Evolutionary conservation across 257 asterid species (phyloP).

Genomic region (Ilex asprella): DNA sequence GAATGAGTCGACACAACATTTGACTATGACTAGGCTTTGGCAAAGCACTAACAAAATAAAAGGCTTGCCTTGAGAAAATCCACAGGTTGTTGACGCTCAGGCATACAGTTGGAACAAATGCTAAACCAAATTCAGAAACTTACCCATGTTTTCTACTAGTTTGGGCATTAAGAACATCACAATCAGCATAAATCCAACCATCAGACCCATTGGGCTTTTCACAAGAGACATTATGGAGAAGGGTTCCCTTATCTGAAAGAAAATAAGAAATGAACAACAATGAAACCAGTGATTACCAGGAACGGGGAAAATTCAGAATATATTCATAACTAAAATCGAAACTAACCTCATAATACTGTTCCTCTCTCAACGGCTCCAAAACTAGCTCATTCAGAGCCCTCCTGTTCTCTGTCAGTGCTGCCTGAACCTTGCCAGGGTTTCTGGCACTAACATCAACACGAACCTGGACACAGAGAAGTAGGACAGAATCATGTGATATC

Average conservation of each 20-base stretch:
- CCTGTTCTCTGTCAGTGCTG: conserved; percentile 91
- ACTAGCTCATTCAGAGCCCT: conserved; percentile 75
- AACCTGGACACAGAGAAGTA: conserved; percentile 34
- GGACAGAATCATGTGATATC: conserved; percentile 6
- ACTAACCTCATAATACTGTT: conserved; percentile 82
- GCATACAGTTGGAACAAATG: neutral
- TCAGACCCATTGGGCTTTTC: conserved; percentile 98
- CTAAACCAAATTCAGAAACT: conserved; percentile 23
- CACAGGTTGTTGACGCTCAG: too few relatives aligned
- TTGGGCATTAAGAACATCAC: conserved; percentile 97
- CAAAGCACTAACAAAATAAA: too few relatives aligned
- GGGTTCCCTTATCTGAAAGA: conserved; percentile 78
- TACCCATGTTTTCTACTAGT: conserved; percentile 71
- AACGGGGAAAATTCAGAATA: neutral
- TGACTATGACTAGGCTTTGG: too few relatives aligned
- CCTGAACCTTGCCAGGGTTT: conserved; percentile 95
- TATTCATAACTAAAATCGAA: neutral
- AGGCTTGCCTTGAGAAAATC: too few relatives aligned
- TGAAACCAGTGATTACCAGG: neutral
- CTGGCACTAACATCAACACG: conserved; percentile 97
- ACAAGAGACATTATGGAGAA: conserved; percentile 60
- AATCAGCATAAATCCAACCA: conserved; percentile 91
- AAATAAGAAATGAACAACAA: conserved; percentile 7
- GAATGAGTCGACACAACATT: too few relatives aligned
- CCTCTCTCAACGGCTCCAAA: conserved; percentile 87